Percentiles rank a stretch among this genome's conserved stretches.
Conservation (phyloP, 208 protist genomes). For the Wallacemonas sp. region DNA sequence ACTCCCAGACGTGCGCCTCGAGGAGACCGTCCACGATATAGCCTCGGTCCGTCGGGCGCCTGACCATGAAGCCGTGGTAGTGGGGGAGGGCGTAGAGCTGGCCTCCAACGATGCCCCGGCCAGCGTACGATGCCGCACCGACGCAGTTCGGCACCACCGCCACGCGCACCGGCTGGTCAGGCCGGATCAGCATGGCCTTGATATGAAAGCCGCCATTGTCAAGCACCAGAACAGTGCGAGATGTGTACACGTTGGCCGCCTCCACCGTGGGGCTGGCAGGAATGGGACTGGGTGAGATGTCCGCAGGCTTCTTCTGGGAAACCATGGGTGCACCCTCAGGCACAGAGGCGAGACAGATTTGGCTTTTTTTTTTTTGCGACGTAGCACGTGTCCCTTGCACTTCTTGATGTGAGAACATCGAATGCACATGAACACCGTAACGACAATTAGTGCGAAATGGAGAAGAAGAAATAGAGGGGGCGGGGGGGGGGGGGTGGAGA, state of each 20-base stretch:
- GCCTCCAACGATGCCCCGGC: slow-evolving; percentile 69
- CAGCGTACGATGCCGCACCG: slow-evolving; percentile 58
- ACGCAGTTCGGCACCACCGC: slow-evolving; percentile 68
- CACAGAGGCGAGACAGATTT: too few species aligned
- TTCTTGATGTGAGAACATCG: too few species aligned
- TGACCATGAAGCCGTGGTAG: slow-evolving; percentile 78
- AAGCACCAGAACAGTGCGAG: slow-evolving; percentile 51
- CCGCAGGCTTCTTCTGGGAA: not conserved
- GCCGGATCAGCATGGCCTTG: slow-evolving; percentile 50
- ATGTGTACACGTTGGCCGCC: slow-evolving; percentile 5
- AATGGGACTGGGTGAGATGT: not conserved
- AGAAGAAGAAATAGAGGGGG: not conserved
- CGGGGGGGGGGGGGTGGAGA: not conserved
- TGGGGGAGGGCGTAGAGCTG: slow-evolving; percentile 66
- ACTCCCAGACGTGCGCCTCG: slow-evolving; percentile 77
- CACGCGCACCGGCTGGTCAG: slow-evolving; percentile 18
- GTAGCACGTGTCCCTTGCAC: too few species aligned
- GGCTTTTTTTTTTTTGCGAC: too few species aligned
- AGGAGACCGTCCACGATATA: slow-evolving; percentile 73
- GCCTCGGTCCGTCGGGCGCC: slow-evolving; percentile 74
- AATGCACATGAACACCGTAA: too few species aligned
- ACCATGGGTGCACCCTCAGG: too few species aligned
- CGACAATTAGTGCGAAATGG: too few species aligned
- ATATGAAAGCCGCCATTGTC: slow-evolving; percentile 81
- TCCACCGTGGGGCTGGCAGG: not conserved